Conservation (phyloP, 2,329 filamentous ascomycete genomes). For the Talaromyces islandicus region DNA sequence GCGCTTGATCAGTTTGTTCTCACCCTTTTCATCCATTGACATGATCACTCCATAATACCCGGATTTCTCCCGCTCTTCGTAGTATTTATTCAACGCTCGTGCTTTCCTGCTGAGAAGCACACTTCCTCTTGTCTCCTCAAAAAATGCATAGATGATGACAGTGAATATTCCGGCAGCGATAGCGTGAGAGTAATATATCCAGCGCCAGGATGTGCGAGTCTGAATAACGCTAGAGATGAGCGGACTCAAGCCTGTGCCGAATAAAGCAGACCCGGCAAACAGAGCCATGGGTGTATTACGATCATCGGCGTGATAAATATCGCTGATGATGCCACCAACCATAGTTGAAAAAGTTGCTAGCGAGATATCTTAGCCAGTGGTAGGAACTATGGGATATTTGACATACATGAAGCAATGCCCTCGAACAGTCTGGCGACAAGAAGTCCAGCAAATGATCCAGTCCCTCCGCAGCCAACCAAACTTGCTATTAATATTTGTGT, state of each 20-base stretch:
- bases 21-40: slow-evolving; percentile 19
- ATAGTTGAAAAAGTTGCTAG: slow-evolving; percentile 61
- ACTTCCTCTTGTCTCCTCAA: slow-evolving; percentile 75
- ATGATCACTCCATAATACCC: slow-evolving; percentile 56
- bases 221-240: slow-evolving; percentile 20
- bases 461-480: not conserved
- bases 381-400: not conserved
- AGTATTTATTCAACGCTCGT: slow-evolving; percentile 67
- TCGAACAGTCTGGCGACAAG: not conserved
- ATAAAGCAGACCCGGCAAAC: slow-evolving; percentile 61
- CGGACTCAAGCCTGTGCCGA: slow-evolving; percentile 45
- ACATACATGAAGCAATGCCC: not conserved
- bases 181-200: slow-evolving; percentile 53
- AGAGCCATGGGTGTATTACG: slow-evolving; percentile 78
- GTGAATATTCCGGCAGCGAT: slow-evolving; percentile 63
- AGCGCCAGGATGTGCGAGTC: slow-evolving; percentile 19
- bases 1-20: slow-evolving; percentile 39
- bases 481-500: not conserved
- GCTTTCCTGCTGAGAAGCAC: slow-evolving; percentile 76
- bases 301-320: slow-evolving; percentile 66
- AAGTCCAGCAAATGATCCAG: not conserved
- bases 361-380: not conserved
- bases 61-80: slow-evolving; percentile 62
- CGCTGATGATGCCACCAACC: slow-evolving; percentile 74
- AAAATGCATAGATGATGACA: slow-evolving; percentile 59